These are phyloP conservation scores for Heterococcus sp. DNA, from an alignment of 108 stramenopile genomes.

Conservation along the genomic window DNA sequence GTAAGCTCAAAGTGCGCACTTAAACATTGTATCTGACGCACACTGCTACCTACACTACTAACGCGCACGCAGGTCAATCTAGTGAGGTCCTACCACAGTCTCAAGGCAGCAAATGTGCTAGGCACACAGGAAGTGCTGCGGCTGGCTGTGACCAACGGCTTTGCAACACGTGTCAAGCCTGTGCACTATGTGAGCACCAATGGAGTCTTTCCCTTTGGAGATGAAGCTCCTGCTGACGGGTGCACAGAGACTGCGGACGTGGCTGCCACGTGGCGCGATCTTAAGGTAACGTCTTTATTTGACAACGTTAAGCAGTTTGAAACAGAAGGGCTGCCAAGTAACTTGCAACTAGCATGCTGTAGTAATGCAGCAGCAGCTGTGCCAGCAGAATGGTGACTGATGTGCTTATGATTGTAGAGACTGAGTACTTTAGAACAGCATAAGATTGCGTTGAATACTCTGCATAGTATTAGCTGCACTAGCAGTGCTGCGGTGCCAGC, in stretches of 20 bases:
- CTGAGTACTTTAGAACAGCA: too few relatives aligned
- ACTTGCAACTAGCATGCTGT: too few relatives aligned
- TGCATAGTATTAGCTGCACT: too few relatives aligned
- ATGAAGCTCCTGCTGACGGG: background rate
- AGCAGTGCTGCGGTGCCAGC: too few relatives aligned
- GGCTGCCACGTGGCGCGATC: background rate
- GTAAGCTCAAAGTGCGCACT: too few relatives aligned
- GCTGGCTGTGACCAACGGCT: constrained; percentile 65
- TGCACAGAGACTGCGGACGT: background rate
- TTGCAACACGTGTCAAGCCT: constrained; percentile 58
- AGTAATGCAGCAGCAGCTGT: too few relatives aligned
- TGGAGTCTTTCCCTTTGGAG: constrained; percentile 65
- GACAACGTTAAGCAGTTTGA: background rate
- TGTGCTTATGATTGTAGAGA: too few relatives aligned
- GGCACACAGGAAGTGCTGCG: constrained; percentile 68
- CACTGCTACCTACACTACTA: too few relatives aligned
- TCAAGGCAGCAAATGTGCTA: constrained; percentile 69
- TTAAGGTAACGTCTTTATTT: background rate
- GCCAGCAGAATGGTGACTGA: too few relatives aligned
- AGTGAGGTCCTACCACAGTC: constrained; percentile 63
- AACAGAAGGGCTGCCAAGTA: background rate
- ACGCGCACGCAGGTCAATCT: constrained; percentile 63
- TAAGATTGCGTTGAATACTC: too few relatives aligned
- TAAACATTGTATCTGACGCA: too few relatives aligned
- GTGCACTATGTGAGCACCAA: constrained; percentile 68